These are phyloP conservation scores for Porphyrellus cyaneotinctus DNA, from an alignment of 768 basidiomycete genomes.

Conservation along the genomic window DNA sequence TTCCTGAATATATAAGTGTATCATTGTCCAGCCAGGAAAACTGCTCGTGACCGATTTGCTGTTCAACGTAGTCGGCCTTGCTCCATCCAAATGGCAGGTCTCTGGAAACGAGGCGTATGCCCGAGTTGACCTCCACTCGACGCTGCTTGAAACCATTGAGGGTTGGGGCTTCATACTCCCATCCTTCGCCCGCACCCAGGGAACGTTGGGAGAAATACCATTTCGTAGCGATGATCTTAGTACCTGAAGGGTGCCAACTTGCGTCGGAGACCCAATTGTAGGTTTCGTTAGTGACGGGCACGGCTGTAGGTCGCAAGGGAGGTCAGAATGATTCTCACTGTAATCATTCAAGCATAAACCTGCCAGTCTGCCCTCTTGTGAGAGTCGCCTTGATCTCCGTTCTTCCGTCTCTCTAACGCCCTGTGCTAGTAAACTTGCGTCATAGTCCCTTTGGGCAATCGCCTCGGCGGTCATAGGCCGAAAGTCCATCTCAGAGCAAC, in stretches of 20 bases:
- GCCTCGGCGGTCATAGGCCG: slow-evolving; percentile 39
- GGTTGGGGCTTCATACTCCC: slow-evolving; percentile 56
- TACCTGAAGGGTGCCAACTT: slow-evolving; percentile 65
- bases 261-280: slow-evolving; percentile 68
- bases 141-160: slow-evolving; percentile 5
- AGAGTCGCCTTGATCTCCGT: slow-evolving; percentile 45
- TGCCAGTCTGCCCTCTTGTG: slow-evolving; percentile 57
- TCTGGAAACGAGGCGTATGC: slow-evolving; percentile 51
- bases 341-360: slow-evolving; percentile 16
- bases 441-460: slow-evolving; percentile 35
- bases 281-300: slow-evolving; percentile 66
- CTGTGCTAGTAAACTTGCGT: slow-evolving; percentile 44
- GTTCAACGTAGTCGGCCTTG: slow-evolving; percentile 54
- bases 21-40: slow-evolving; percentile 59
- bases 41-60: slow-evolving; percentile 74
- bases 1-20: slow-evolving; percentile 61
- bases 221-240: slow-evolving; percentile 66
- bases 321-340: slow-evolving; percentile 2
- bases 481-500: slow-evolving; percentile 60
- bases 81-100: slow-evolving; percentile 61
- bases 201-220: slow-evolving; percentile 68
- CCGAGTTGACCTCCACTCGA: slow-evolving; percentile 38
- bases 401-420: slow-evolving; percentile 50
- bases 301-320: slow-evolving; percentile 26
- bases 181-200: slow-evolving; percentile 69